Base-by-base conservation (phyloP, 305 asterid genomes). In the Salvia sclarea region DNA sequence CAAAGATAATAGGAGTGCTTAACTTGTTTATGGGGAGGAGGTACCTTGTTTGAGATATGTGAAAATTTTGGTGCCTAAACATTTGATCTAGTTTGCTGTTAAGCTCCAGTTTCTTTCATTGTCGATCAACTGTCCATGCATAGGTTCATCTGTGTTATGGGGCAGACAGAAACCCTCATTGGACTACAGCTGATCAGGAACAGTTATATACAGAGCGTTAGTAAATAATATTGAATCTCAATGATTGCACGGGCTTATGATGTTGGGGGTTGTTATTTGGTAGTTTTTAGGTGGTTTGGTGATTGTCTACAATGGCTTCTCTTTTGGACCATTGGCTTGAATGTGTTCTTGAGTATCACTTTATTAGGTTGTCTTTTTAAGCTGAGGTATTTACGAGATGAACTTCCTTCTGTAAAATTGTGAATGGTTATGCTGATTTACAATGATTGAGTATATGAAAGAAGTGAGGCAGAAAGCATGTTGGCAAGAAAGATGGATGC, bases 11-110 rank as follows among this genome's bases (percentile, higher is more conserved):
- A 50, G 57, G 45, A 41, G 21, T 56, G 59, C 30, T n/a, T 20
- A 55, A 43, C 64, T 45, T 38, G 71, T 64, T 47, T 60, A 24
- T 72, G 48, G 53, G 41, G 66, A 53, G 38, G 22, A 30, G 50
- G 54, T 49, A 71, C 66, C 52, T 22, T 30, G 18, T 50, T 70
- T 60, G 72, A 73, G 25, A 59, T 33, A 22, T 41, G 59, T 48
- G 43, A 30, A 28, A 38, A 33, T 35, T 63, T 43, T 25, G 0
- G 21, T 58, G 24, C 21, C 24, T 61, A 16, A 37, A 41, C 69
- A 45, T 50, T 55, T 53, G 22, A 18, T 28, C 66, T 64, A 50
- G 30, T n/a, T 67, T 65, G 61, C 47, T 37, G 28, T 17, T 44
- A 16, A 35, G 12, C 54, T 71, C 33, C 28, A 47, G 45, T 68